Evolutionary conservation across 768 basidiomycete species (phyloP).

Genomic region (Lactarius indigo): DNA sequence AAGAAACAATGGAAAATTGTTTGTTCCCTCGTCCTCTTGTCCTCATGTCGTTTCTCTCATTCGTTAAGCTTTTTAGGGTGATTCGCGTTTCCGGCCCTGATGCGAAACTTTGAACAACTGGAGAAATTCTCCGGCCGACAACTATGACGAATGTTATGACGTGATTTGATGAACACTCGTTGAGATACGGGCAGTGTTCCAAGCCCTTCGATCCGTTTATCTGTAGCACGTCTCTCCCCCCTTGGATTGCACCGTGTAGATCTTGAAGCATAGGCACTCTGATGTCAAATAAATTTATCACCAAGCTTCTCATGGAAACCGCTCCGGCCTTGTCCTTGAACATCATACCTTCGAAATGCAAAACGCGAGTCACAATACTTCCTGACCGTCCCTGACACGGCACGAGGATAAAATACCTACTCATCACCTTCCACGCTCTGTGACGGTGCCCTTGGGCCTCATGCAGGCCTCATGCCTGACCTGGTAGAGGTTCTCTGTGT

Average conservation of each 20-base stretch:
- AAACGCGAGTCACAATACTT: background rate
- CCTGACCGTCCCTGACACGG: background rate
- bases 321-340: background rate
- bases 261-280: background rate
- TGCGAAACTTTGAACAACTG: slow-evolving; percentile 5
- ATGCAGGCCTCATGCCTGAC: background rate
- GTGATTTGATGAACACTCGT: background rate
- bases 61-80: slow-evolving; percentile 39
- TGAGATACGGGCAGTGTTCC: background rate
- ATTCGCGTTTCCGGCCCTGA: slow-evolving; percentile 49
- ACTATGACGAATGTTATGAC: background rate
- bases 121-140: background rate
- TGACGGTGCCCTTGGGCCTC: background rate
- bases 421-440: background rate
- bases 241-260: background rate
- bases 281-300: background rate
- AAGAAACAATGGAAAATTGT: slow-evolving; percentile 77
- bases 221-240: background rate
- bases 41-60: slow-evolving; percentile 1
- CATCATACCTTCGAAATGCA: background rate
- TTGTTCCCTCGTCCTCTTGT: slow-evolving; percentile 21
- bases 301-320: background rate
- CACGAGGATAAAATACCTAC: background rate
- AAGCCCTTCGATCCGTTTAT: background rate
- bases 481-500: background rate